phyloP scores from a whole-genome alignment of 352 stramenopile genomes.

The Globisporangium emineosum region DNA sequence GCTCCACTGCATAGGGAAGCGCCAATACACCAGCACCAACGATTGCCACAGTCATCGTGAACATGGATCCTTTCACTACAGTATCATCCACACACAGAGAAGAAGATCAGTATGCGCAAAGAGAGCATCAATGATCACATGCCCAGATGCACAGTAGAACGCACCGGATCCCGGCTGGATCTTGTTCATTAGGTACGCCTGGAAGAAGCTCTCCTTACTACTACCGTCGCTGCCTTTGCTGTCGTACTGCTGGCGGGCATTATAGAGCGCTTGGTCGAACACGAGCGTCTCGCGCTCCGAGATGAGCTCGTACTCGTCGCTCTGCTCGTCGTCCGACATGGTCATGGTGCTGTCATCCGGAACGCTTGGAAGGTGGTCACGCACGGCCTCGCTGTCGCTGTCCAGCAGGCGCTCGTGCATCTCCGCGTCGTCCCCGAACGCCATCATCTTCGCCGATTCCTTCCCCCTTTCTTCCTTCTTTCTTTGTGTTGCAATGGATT shows the following conservation, averaged over 20 bases:
- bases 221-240: not conserved
- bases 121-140: not conserved
- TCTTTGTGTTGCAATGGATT: conserved; percentile 5
- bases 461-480: not conserved
- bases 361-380: not conserved
- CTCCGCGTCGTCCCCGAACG: conserved; percentile 25
- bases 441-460: conserved; percentile 23
- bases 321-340: conserved; percentile 21
- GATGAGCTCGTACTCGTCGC: conserved; percentile 68
- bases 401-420: conserved; percentile 25
- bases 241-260: conserved; percentile 28
- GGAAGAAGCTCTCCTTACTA: conserved; percentile 46
- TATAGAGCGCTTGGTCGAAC: conserved; percentile 61
- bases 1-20: conserved; percentile 77
- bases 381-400: conserved; percentile 9
- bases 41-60: conserved; percentile 88
- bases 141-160: not conserved
- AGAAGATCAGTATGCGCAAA: not conserved
- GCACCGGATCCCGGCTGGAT: conserved; percentile 81
- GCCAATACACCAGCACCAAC: conserved; percentile 80
- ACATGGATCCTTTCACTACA: conserved; percentile 87
- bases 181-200: conserved; percentile 77
- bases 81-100: not conserved
- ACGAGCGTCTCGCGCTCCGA: conserved; percentile 76
- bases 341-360: conserved; percentile 13